Conservation (phyloP, 768 basidiomycete genomes). For the Pisolithus albus region DNA sequence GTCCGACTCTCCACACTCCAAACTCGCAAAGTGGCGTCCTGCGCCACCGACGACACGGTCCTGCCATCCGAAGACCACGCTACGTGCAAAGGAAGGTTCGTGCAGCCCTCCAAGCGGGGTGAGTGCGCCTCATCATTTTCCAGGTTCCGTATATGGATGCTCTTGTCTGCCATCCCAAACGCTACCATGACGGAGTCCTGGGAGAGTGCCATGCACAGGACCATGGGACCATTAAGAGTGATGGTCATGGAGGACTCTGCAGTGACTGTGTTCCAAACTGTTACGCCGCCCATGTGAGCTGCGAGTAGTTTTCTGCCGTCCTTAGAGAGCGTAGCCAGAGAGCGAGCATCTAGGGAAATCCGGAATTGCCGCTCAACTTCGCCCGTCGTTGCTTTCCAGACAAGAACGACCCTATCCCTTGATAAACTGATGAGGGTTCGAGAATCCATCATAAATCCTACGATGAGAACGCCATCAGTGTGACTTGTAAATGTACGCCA, state of each 20-base stretch:
- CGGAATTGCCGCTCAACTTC: not conserved
- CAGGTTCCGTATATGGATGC: conserved; percentile 9
- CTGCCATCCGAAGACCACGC: conserved; percentile 7
- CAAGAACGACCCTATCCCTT: conserved; percentile 1
- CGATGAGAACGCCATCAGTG: not conserved
- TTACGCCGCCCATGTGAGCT: not conserved
- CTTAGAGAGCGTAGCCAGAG: not conserved
- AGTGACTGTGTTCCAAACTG: not conserved
- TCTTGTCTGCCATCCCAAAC: conserved; percentile 11
- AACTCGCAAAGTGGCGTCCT: not conserved
- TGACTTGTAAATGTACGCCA: not conserved
- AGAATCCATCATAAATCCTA: conserved; percentile 1
- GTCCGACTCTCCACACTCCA: not conserved
- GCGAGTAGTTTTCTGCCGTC: not conserved
- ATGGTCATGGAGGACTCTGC: not conserved
- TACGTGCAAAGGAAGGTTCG: not conserved
- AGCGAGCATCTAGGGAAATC: not conserved
- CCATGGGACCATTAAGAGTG: not conserved
- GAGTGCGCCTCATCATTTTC: not conserved
- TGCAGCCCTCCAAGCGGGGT: conserved; percentile 1
- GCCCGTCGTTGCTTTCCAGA: conserved; percentile 7
- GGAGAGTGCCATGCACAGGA: conserved; percentile 6
- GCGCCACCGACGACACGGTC: not conserved
- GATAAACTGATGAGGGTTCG: conserved; percentile 7
- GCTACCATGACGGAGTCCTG: conserved; percentile 1